Evolutionary conservation across 192 early-diverging fungal genomes (phyloP), one percentile per base, ranked within the genome.

Genomic region (Coemansia sp.): DNA sequence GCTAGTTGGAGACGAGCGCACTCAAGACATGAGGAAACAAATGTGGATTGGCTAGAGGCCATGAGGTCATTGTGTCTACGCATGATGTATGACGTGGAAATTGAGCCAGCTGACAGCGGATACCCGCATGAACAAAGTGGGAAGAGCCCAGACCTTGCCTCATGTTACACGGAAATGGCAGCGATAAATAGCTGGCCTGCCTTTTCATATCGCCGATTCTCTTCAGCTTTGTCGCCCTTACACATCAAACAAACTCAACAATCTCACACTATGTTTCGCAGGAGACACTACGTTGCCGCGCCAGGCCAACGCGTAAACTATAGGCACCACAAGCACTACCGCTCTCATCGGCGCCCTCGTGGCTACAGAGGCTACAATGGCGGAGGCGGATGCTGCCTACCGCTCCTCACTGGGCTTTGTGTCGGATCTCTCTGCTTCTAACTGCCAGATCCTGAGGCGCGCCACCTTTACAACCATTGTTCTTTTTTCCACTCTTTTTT

Each of bases 261-360:
- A 18, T 52, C 23, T 52, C 35, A 13, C 35, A 39, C 14, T 10
- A 69, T 69, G 68, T 55, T 69, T 57, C 50, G 61, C 26, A 62
- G 60, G 16, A 55, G 68, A 47, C 38, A 21, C 26, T 45, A 21
- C 21, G 68, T 69, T 11, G 60, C 60, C 16, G 52, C 12, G 1
- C 68, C 68, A 0, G 68, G 68, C 10, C 52, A 28, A 31, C 53
- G 68, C 21, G 34, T 50, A 13, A 50, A 26, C 26, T 39, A 64
- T 20, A 37, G 48, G 4, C 62, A 63, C 61, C 61, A 63, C 60
- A 13, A 18, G 9, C 59, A 36, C 21, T 34, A 48, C n/a, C 39
- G 14, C 31, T 45, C 56, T 37, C 50, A 62, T 38, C 14, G 42
- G 28, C 52, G 53, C 11, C 41, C 8, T 47, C 43, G 34, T 42